These are phyloP conservation scores for Geranium rotundifolium DNA, from an alignment of 345 rosid genomes.

Conservation along the genomic window DNA sequence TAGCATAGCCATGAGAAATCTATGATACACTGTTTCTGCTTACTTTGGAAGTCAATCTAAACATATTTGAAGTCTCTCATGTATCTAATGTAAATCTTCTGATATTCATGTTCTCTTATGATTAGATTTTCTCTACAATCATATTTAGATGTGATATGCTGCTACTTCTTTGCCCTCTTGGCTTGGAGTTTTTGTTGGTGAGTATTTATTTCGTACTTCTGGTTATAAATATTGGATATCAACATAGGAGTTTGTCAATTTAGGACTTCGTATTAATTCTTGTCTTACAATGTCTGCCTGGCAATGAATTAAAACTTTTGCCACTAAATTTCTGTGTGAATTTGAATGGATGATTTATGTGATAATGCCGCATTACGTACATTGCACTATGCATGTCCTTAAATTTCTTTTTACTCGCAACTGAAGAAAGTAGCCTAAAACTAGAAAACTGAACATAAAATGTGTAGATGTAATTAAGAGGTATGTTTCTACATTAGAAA, in stretches of 20 bases:
- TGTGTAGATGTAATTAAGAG: background rate
- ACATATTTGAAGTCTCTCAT: background rate
- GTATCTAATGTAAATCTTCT: constrained; percentile 9
- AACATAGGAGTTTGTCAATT: background rate
- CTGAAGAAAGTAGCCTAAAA: background rate
- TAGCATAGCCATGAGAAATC: background rate
- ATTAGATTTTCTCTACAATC: constrained; percentile 57
- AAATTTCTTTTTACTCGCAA: background rate
- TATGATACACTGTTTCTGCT: background rate
- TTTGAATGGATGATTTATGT: no score
- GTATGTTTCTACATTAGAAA: background rate
- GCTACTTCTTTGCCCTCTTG: constrained; percentile 74
- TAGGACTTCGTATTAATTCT: background rate
- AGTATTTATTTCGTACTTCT: constrained; percentile 13
- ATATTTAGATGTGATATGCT: constrained; percentile 81
- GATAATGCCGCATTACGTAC: background rate
- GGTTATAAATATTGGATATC: background rate
- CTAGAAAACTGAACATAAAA: background rate
- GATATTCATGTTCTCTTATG: constrained; percentile 11
- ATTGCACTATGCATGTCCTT: background rate
- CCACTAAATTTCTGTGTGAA: background rate
- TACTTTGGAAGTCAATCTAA: background rate
- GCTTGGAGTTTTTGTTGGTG: constrained; percentile 75
- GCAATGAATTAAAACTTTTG: background rate
- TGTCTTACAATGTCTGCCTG: background rate